Evolutionary conservation across 345 rosid species (phyloP).

Genomic region (Kernera saxatilis): DNA sequence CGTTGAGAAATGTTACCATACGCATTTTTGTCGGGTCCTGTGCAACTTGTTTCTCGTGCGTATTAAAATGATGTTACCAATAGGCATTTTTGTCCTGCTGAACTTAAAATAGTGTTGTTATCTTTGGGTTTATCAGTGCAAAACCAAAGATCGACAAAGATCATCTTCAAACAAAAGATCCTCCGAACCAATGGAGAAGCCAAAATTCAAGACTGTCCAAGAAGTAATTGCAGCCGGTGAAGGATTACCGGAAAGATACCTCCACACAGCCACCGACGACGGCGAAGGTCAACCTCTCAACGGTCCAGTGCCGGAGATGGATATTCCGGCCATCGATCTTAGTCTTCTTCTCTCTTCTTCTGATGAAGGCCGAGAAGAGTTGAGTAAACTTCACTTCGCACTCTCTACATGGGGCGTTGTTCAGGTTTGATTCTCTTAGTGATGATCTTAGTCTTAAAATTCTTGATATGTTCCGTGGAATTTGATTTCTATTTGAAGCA

Average conservation of each 20-base stretch:
- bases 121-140: no score
- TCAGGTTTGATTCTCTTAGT: conserved; percentile 39
- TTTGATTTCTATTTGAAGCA: conserved; percentile 6
- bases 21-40: no score
- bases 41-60: no score
- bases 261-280: conserved; percentile 18
- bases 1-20: no score
- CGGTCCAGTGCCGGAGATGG: conserved; percentile 33
- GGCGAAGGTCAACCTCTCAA: conserved; percentile 20
- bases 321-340: conserved; percentile 50
- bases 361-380: conserved; percentile 31
- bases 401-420: conserved; percentile 64
- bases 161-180: no score
- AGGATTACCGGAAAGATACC: conserved; percentile 41
- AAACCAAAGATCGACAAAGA: no score
- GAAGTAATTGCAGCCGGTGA: conserved; percentile 31
- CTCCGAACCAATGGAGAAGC: conserved; percentile 15
- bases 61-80: no score
- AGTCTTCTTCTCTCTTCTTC: conserved; percentile 45
- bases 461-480: neutral
- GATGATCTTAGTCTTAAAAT: neutral
- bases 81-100: no score
- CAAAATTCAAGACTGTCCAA: conserved; percentile 36
- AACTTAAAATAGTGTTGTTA: no score
- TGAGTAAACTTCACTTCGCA: conserved; percentile 47